phyloP scores from a whole-genome alignment of 345 rosid species.

The Hypericum androsaemum region DNA sequence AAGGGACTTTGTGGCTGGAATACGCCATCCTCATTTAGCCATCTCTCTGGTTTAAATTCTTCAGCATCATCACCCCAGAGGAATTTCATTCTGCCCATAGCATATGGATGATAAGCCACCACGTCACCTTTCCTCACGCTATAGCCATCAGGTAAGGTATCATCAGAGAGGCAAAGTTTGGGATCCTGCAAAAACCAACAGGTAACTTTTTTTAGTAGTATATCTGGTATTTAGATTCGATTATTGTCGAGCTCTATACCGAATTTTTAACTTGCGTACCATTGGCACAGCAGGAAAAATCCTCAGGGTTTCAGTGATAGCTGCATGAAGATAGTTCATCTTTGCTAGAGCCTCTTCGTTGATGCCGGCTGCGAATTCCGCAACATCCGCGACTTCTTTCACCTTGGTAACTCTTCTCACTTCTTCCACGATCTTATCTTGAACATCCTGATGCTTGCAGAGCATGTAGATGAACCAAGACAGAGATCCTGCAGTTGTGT shows the following conservation, averaged over 20 bases:
- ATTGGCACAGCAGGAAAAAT: conserved; percentile 22
- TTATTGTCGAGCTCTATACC: no score
- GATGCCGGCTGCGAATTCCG: conserved; percentile 13
- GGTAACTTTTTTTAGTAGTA: background rate
- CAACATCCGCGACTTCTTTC: background rate
- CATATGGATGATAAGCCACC: conserved; percentile 14
- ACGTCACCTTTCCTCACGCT: conserved; percentile 19
- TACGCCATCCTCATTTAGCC: conserved; percentile 17
- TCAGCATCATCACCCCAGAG: conserved; percentile 25
- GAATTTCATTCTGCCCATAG: conserved; percentile 23
- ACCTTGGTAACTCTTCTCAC: conserved; percentile 11
- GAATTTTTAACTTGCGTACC: conserved; percentile 4
- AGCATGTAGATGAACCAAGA: conserved; percentile 27
- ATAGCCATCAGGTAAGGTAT: conserved; percentile 20
- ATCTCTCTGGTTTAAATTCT: conserved; percentile 25
- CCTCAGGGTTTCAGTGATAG: conserved; percentile 24
- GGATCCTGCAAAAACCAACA: conserved; percentile 14
- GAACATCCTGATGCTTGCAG: conserved; percentile 16
- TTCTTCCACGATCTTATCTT: conserved; percentile 15
- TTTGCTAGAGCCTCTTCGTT: conserved; percentile 11
- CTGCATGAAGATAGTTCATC: conserved; percentile 27
- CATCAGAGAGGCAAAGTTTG: conserved; percentile 7
- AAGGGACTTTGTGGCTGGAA: conserved; percentile 19
- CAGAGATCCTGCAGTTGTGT: conserved; percentile 16
- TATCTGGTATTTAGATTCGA: no score